These are phyloP conservation scores for Russula lepida DNA, from an alignment of 768 basidiomycete species.

Conservation along the genomic window DNA sequence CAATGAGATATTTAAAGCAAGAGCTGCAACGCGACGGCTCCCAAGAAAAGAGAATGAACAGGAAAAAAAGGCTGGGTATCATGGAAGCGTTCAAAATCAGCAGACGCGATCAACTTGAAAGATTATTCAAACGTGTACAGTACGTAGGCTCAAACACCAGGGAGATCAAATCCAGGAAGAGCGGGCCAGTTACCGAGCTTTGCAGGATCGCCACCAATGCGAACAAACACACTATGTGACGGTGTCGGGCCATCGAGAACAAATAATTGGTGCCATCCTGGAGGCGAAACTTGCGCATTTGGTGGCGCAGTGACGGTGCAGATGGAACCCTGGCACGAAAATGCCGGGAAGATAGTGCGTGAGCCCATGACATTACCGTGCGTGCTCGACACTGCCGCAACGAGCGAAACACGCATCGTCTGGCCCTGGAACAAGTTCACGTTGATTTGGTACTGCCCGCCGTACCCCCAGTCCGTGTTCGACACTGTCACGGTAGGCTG, in stretches of 20 bases:
- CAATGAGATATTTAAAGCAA: not conserved
- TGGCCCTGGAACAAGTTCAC: constrained; percentile 32
- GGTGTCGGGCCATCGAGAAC: constrained; percentile 74
- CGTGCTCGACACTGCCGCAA: constrained; percentile 68
- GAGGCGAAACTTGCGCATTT: constrained; percentile 56
- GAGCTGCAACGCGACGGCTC: too few relatives aligned
- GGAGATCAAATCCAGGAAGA: constrained; percentile 55
- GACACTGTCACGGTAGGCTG: constrained; percentile 57
- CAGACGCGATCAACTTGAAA: not conserved
- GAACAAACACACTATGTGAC: constrained; percentile 63
- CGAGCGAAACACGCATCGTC: constrained; percentile 53
- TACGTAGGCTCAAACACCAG: constrained; percentile 40
- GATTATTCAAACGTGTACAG: constrained; percentile 44
- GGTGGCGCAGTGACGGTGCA: constrained; percentile 77
- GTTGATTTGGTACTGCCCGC: constrained; percentile 43
- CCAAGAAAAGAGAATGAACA: not conserved
- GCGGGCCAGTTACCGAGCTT: constrained; percentile 66
- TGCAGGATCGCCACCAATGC: constrained; percentile 71
- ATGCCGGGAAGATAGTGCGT: constrained; percentile 63
- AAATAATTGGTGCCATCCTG: constrained; percentile 71
- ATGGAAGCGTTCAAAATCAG: not conserved
- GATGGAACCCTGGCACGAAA: constrained; percentile 57
- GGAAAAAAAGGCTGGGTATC: not conserved
- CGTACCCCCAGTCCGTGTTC: constrained; percentile 54
- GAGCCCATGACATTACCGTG: constrained; percentile 74